Percentiles rank a stretch among this genome's conserved stretches.
phyloP scores from a whole-genome alignment of 139 green algal species.

The Auxenochlorella protothecoides region DNA sequence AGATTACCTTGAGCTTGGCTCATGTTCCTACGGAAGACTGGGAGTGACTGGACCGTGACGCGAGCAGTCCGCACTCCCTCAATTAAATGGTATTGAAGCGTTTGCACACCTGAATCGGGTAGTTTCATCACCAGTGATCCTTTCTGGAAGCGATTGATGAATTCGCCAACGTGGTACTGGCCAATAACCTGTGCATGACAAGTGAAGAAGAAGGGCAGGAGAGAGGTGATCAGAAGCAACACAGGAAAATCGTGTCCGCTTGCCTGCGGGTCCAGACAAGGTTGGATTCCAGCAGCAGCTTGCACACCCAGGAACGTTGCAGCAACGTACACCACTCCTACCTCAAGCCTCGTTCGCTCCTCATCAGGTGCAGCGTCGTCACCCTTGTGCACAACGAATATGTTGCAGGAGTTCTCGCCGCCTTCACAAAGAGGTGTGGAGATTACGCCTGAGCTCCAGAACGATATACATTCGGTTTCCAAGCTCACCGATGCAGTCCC shows the following conservation, averaged over 20 bases:
- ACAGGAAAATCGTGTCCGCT: too few relatives aligned
- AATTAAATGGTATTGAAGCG: not conserved
- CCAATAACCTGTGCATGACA: conserved; percentile 43
- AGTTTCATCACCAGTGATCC: conserved; percentile 93
- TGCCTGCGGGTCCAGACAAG: too few relatives aligned
- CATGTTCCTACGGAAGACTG: too few relatives aligned
- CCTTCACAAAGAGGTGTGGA: conserved; percentile 34
- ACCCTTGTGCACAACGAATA: conserved; percentile 74
- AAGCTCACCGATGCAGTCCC: too few relatives aligned
- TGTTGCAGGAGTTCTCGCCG: conserved; percentile 75
- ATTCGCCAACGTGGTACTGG: conserved; percentile 83
- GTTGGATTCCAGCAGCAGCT: too few relatives aligned
- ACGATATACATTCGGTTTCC: too few relatives aligned
- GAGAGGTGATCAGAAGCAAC: too few relatives aligned
- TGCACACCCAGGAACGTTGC: too few relatives aligned
- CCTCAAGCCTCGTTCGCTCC: conserved; percentile 69
- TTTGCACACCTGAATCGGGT: conserved; percentile 50
- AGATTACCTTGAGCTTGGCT: too few relatives aligned
- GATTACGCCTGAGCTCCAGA: not conserved
- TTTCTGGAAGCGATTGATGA: conserved; percentile 81
- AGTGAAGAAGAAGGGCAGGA: not conserved
- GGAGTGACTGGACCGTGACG: too few relatives aligned
- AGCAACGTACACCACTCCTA: not conserved
- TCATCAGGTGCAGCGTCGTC: conserved; percentile 74
- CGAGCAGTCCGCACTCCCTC: not conserved